Conservation (phyloP, 495 filamentous ascomycete species). For the Daldinia vernicosa region DNA sequence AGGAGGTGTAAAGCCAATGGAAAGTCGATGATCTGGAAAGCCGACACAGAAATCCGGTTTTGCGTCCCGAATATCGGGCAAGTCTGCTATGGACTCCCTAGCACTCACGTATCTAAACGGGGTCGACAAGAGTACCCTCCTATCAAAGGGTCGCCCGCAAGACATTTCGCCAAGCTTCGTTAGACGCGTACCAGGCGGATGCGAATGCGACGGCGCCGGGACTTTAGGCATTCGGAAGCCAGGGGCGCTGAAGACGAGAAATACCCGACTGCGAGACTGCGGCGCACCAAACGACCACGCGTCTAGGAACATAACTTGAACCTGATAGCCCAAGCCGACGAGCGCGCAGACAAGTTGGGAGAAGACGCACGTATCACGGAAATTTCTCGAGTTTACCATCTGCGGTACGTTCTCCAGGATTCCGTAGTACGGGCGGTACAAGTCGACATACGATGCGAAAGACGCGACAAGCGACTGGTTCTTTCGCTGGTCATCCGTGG, state of each 20-base stretch:
- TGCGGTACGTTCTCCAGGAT: slow-evolving; percentile 75
- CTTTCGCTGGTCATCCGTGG: slow-evolving; percentile 55
- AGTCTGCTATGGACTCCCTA: slow-evolving; percentile 60
- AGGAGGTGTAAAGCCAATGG: slow-evolving; percentile 42
- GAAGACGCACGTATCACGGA: slow-evolving; percentile 65
- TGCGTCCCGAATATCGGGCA: slow-evolving; percentile 67
- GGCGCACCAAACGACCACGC: slow-evolving; percentile 72
- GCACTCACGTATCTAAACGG: slow-evolving; percentile 65
- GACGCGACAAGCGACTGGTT: slow-evolving; percentile 78
- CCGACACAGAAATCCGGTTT: slow-evolving; percentile 62
- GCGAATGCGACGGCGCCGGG: slow-evolving; percentile 69
- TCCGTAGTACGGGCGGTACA: slow-evolving; percentile 76
- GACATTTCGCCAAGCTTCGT: slow-evolving; percentile 64
- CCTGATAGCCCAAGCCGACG: slow-evolving; percentile 78
- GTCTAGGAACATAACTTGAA: slow-evolving; percentile 68
- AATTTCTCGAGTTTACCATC: slow-evolving; percentile 59
- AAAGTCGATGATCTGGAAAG: slow-evolving; percentile 70
- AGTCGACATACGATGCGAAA: slow-evolving; percentile 74
- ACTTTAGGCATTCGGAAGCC: slow-evolving; percentile 61
- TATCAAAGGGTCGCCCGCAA: slow-evolving; percentile 67
- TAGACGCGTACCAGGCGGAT: slow-evolving; percentile 47
- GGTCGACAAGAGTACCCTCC: slow-evolving; percentile 57
- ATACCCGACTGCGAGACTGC: slow-evolving; percentile 69
- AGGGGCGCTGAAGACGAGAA: slow-evolving; percentile 71
- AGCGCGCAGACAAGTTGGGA: slow-evolving; percentile 73